Base-by-base conservation (phyloP, 805 yeast genomes). In the Cyberlindnera samutprakarnensis region DNA sequence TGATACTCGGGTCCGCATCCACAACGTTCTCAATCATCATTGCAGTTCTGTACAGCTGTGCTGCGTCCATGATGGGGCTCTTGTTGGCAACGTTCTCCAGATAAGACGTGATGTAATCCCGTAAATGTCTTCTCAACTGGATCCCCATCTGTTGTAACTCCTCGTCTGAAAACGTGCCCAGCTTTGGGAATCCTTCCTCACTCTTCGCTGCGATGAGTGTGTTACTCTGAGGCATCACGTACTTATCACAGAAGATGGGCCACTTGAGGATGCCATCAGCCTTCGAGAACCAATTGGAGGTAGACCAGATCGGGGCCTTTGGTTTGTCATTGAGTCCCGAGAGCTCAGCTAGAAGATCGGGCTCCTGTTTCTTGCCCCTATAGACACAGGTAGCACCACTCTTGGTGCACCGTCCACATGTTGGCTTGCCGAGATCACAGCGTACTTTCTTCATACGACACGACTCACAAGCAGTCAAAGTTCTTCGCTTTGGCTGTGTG, bases 391-490 rank as follows among this genome's bases (percentile, higher is more conserved):
- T 26, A 4, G 36, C 23, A 3, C 39, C 38, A 17, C 30, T 37
- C 28, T 42, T 47, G 4, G 18, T 5, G 37, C 75, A 70, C n/a
- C 57, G 37, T 1, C 69, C 66, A 47, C 75, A 70, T 1, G 52
- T 44, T 1, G 75, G 75, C 30, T 54, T 59, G 8, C 30, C 43
- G 35, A 68, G 61, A 44, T 69, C 72, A 48, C 75, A 70, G 36
- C 65, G 68, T 38, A 68, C 64, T 48, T 68, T 70, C 49, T 60
- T 57, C 33, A 55, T 47, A 11, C 70, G 55, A 41, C 74, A 69
- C 14, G 54, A 49, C 12, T 52, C 45, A 39, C 72, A 67, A 1
- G 71, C 70, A 23, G 41, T 38, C 30, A 44, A 23, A 4, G 44
- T 43, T 10, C 52, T 28, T 32, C 36, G 41, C 15, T 47, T 31